Conservation (phyloP, 2,329 filamentous ascomycete genomes). For the Fusarium sp. region DNA sequence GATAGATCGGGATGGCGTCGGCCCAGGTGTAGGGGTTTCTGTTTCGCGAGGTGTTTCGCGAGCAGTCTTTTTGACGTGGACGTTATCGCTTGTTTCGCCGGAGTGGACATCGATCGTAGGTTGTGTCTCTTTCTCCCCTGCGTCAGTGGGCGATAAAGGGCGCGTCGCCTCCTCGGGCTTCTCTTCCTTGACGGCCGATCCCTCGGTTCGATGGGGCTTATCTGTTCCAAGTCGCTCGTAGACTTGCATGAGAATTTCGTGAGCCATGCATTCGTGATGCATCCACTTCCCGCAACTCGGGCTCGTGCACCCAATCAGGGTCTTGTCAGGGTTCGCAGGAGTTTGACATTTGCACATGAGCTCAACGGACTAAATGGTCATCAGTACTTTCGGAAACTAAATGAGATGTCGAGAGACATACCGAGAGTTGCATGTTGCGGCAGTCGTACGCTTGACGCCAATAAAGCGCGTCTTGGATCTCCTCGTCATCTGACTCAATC, state of each 20-base stretch:
- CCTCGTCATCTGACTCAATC: slow-evolving; percentile 74
- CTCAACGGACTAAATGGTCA: slow-evolving; percentile 58
- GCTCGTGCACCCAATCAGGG: slow-evolving; percentile 66
- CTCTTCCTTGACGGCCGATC: slow-evolving; percentile 52
- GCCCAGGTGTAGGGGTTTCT: slow-evolving; percentile 46
- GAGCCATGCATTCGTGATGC: slow-evolving; percentile 69
- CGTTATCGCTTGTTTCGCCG: slow-evolving; percentile 53
- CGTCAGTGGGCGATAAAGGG: slow-evolving; percentile 62
- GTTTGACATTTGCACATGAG: slow-evolving; percentile 66
- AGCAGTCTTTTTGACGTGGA: slow-evolving; percentile 49
- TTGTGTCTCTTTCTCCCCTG: slow-evolving; percentile 59
- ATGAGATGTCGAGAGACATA: slow-evolving; percentile 49
- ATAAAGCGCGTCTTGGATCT: slow-evolving; percentile 67
- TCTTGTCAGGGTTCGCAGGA: slow-evolving; percentile 70
- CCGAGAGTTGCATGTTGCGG: slow-evolving; percentile 65
- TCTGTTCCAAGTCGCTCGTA: slow-evolving; percentile 61
- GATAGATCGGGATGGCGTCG: slow-evolving; percentile 37
- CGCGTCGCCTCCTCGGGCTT: slow-evolving; percentile 48
- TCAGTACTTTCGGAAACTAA: slow-evolving; percentile 31
- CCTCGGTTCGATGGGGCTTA: slow-evolving; percentile 57
- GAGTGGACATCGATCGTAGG: slow-evolving; percentile 64
- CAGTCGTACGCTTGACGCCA: slow-evolving; percentile 72
- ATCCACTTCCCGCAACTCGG: slow-evolving; percentile 67
- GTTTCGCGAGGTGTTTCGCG: slow-evolving; percentile 45
- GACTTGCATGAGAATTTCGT: slow-evolving; percentile 61